Percentiles rank a stretch among this genome's conserved stretches.
These are phyloP conservation scores for Lachancea kluyveri DNA, from an alignment of 805 yeast species.

Conservation along the genomic window DNA sequence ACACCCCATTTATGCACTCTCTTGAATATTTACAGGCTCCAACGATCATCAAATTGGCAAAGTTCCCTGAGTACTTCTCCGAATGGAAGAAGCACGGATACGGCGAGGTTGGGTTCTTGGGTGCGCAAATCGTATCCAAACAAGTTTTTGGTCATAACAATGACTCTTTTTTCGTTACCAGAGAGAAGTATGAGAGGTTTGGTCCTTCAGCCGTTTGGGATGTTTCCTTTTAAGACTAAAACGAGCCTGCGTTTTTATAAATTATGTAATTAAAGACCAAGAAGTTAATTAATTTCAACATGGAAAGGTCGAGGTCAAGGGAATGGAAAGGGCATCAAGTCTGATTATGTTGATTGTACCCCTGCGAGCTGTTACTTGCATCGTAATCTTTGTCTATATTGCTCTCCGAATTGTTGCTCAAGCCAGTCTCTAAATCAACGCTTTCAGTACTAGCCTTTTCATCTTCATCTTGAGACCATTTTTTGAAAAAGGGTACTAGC, in stretches of 20 bases:
- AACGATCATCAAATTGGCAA: slow-evolving; percentile 57
- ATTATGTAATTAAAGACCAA: no score
- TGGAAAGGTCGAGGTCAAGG: no score
- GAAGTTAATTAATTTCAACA: no score
- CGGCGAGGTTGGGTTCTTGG: slow-evolving; percentile 73
- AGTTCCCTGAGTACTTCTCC: slow-evolving; percentile 86
- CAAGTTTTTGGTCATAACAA: slow-evolving; percentile 65
- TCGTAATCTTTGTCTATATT: no score
- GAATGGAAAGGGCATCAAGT: no score
- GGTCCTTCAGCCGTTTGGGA: slow-evolving; percentile 89
- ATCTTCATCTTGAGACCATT: slow-evolving; percentile 45
- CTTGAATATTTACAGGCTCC: slow-evolving; percentile 63
- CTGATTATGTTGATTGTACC: no score
- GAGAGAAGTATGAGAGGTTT: slow-evolving; percentile 63
- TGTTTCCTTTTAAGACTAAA: slow-evolving; percentile 32
- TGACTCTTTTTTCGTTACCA: slow-evolving; percentile 62
- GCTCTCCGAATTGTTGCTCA: no score
- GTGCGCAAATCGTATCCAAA: slow-evolving; percentile 82
- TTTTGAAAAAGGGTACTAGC: slow-evolving; percentile 56
- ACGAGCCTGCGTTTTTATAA: no score
- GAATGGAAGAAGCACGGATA: slow-evolving; percentile 85
- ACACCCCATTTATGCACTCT: slow-evolving; percentile 26
- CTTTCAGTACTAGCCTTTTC: slow-evolving; percentile 11
- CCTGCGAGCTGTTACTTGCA: no score
- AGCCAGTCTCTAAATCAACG: not conserved